Percentiles rank a stretch among this genome's conserved stretches.
These are phyloP conservation scores for Boletus sp. DNA, from an alignment of 1,284 basidiomycete genomes.

Conservation along the genomic window DNA sequence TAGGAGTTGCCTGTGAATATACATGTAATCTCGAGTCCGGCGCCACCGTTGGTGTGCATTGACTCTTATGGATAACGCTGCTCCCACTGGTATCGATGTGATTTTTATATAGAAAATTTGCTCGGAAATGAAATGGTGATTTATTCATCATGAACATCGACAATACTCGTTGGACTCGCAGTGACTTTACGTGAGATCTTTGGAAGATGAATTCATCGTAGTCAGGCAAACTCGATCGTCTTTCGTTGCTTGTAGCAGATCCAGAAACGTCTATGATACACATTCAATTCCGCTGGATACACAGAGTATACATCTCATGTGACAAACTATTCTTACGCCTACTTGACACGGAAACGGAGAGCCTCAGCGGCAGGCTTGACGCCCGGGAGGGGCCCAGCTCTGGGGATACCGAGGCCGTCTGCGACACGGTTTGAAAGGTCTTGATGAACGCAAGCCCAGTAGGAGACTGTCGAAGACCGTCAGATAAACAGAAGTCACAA, in stretches of 20 bases:
- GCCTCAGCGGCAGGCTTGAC: conserved; percentile 61
- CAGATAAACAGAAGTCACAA: conserved; percentile 2
- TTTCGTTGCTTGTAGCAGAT: conserved; percentile 32
- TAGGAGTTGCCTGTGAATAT: conserved; percentile 9
- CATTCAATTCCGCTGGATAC: no score
- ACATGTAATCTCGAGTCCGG: not conserved
- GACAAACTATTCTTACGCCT: conserved; percentile 2
- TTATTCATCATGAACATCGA: not conserved
- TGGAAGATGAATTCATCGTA: not conserved
- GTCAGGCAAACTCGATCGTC: not conserved
- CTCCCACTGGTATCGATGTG: no score
- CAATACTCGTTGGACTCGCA: not conserved
- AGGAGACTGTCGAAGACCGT: conserved; percentile 53
- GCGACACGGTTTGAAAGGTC: conserved; percentile 73
- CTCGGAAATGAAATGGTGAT: not conserved
- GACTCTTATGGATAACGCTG: not conserved
- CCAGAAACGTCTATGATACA: conserved; percentile 31
- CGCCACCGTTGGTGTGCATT: not conserved
- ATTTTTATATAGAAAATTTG: not conserved
- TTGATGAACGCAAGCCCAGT: conserved; percentile 78
- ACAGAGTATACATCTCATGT: not conserved
- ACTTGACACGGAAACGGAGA: conserved; percentile 45
- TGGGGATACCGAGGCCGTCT: conserved; percentile 60
- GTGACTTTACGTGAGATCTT: not conserved
- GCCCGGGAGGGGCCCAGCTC: conserved; percentile 56